Evolutionary conservation across 2,329 filamentous ascomycete species (phyloP), one percentile per base, ranked within the genome.

Genomic region (Orbilia javanica): DNA sequence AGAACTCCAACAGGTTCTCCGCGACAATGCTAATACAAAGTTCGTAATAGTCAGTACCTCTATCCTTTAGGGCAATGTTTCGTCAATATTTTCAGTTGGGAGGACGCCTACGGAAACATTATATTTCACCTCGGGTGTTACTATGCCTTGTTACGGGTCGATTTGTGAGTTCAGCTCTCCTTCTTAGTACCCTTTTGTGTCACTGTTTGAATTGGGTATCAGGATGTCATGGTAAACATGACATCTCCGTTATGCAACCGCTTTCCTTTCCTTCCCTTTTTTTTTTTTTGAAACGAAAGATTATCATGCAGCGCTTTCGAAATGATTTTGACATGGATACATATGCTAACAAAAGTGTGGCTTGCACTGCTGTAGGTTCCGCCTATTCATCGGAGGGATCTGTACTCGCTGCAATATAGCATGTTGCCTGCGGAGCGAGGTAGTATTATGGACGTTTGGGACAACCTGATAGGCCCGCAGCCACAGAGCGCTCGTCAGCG

Each of bases 341-440:
- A 18, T 3, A 18, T 3, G 25, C 55, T 60, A 39, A 60, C 4
- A 31, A n/a, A 48, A n/a, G 1, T 65, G 46, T 63, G 60, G 34
- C 27, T 66, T 44, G 55, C 53, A 22, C 22, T 31, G 29, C 52
- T 42, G 3, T 62, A 76, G 72, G 77, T 98, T 1, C 96, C 95
- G 11, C 95, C 96, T 0, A 96, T 99, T 60, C 94, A 97, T 83
- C 89, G 96, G 65, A 95, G 94, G 83, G 96, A 96, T 82, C 87
- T 99, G 63, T 99, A 99, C 85, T 96, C 93, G 81, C 87, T 99
- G 82, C 96, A 99, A 85, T 99, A 99, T 84, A 97, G 93, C 85
- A 98, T 98, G 93, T 87, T 99, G 46, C 96, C 96, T 0, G 92
- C 93, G 6, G 89, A 89, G 67, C 87, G 96, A 52, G 92, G 93